Evolutionary conservation across 495 filamentous ascomycete species (phyloP).

Genomic region (Hapsidospora chrysogenum): DNA sequence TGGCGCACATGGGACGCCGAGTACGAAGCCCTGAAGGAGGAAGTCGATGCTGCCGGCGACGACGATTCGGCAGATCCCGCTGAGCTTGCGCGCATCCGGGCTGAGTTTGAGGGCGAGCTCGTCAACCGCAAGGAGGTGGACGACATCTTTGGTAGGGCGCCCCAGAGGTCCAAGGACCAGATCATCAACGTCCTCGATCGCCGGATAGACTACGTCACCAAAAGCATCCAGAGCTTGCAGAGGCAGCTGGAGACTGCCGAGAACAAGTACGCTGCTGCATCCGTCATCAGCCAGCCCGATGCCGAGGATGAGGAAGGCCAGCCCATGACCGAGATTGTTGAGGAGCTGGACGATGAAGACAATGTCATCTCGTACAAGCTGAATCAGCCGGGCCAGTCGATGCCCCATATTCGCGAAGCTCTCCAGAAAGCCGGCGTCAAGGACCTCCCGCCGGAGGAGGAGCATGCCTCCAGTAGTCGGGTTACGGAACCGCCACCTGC

Average conservation of each 20-base stretch:
- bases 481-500: too few relatives aligned
- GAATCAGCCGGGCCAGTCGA: constrained; percentile 41
- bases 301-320: constrained; percentile 45
- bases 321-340: constrained; percentile 71
- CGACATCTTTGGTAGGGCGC: constrained; percentile 42
- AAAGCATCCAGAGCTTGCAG: constrained; percentile 54
- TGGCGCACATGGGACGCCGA: constrained; percentile 86
- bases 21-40: constrained; percentile 75
- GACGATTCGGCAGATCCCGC: constrained; percentile 31
- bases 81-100: constrained; percentile 19
- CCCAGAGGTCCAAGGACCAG: constrained; percentile 31
- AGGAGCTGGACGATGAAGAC: constrained; percentile 84
- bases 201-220: constrained; percentile 72
- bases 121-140: constrained; percentile 39
- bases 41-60: constrained; percentile 40
- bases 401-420: constrained; percentile 45
- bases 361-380: constrained; percentile 56
- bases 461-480: background rate
- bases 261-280: constrained; percentile 41
- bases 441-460: constrained; percentile 16
- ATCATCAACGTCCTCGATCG: constrained; percentile 55
- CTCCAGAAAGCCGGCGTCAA: constrained; percentile 55
- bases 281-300: constrained; percentile 26
- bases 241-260: constrained; percentile 54
- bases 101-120: constrained; percentile 23